A percentile compares a stretch with the other conserved stretches of the same genome.
phyloP scores from a whole-genome alignment of 495 filamentous ascomycete genomes.

The Trichodelitschia bisporula region DNA sequence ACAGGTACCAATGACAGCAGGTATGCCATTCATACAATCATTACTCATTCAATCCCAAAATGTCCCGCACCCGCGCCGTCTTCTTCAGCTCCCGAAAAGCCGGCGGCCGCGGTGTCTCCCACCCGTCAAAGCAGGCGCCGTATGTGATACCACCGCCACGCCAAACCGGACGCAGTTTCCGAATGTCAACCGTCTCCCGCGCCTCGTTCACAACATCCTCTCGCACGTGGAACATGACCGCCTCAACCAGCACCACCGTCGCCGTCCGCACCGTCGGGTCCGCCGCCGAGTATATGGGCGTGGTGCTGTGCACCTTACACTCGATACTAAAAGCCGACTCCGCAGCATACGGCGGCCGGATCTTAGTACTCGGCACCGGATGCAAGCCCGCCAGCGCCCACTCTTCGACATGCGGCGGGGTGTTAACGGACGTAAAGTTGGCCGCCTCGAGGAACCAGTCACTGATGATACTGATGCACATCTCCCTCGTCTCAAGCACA shows the following conservation, averaged over 20 bases:
- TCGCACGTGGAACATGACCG: neutral
- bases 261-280: neutral
- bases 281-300: constrained; percentile 1
- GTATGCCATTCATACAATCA: too few relatives aligned
- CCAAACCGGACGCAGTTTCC: constrained; percentile 28
- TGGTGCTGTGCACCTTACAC: constrained; percentile 1
- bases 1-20: too few relatives aligned
- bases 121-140: too few relatives aligned
- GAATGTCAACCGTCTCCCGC: neutral
- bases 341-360: neutral
- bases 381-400: constrained; percentile 1
- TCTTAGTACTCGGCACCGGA: neutral
- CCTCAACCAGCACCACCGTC: neutral
- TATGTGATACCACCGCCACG: constrained; percentile 74
- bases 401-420: neutral
- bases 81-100: too few relatives aligned
- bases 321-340: constrained; percentile 1
- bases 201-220: neutral
- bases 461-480: constrained; percentile 1
- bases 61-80: too few relatives aligned
- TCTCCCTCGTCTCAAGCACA: neutral
- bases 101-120: too few relatives aligned
- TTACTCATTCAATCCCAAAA: too few relatives aligned
- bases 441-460: constrained; percentile 1
- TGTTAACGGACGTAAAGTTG: neutral